These are phyloP conservation scores for Anisodus acutangulus DNA, from an alignment of 257 asterid genomes.

Conservation along the genomic window DNA sequence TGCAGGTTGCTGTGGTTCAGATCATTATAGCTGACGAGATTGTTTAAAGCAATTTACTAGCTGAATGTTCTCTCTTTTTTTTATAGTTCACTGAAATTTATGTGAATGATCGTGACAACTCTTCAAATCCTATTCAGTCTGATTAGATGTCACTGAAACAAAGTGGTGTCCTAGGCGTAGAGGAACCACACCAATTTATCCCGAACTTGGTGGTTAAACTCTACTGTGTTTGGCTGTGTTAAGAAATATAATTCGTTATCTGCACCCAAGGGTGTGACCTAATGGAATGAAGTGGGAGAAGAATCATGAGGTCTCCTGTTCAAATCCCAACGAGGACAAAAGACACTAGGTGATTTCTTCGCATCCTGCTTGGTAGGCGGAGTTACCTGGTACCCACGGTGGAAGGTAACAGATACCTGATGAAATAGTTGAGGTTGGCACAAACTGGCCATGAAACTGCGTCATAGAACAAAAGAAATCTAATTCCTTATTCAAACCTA, in stretches of 20 bases:
- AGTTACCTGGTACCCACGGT: neutral
- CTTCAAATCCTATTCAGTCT: too few relatives aligned
- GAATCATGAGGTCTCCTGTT: neutral
- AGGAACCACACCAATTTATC: too few relatives aligned
- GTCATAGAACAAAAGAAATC: neutral
- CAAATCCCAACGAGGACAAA: neutral
- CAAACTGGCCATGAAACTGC: neutral
- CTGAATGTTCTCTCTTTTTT: neutral
- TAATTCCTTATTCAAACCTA: neutral
- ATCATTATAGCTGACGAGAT: neutral
- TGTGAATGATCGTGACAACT: too few relatives aligned
- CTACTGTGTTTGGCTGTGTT: neutral
- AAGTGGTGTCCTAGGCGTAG: too few relatives aligned
- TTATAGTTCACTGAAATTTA: too few relatives aligned
- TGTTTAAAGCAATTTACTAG: neutral
- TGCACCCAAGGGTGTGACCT: neutral
- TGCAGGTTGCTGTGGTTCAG: constrained; percentile 4
- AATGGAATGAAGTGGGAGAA: neutral
- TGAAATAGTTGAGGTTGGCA: neutral
- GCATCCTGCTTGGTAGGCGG: neutral
- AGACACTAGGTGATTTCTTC: neutral
- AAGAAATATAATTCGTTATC: neutral
- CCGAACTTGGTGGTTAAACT: too few relatives aligned
- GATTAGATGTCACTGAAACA: too few relatives aligned
- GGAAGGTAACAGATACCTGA: neutral